phyloP scores from a whole-genome alignment of 768 basidiomycete genomes.

The Cantharellus cinnabarinus region DNA sequence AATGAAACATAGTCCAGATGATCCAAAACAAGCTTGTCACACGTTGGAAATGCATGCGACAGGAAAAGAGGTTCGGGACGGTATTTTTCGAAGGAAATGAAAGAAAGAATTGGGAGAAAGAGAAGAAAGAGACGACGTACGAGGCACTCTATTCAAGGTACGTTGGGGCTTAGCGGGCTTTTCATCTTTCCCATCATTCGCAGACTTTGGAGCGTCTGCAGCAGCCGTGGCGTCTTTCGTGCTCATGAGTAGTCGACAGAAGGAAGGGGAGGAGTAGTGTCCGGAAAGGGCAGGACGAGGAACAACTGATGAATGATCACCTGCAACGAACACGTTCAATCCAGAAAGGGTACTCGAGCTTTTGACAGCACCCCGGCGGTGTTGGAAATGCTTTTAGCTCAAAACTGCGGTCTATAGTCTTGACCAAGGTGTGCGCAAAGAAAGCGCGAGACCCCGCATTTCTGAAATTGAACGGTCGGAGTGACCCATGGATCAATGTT shows the following conservation, averaged over 20 bases:
- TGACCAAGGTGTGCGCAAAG: not conserved
- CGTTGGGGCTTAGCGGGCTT: conserved; percentile 39
- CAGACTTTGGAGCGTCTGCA: not conserved
- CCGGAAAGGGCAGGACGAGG: not conserved
- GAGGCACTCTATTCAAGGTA: conserved; percentile 71
- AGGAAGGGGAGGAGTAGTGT: not conserved
- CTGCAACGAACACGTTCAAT: too few relatives aligned
- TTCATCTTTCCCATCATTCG: conserved; percentile 24
- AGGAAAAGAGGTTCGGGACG: not conserved
- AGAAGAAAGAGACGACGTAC: conserved; percentile 26
- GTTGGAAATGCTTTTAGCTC: too few relatives aligned
- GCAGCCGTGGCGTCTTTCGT: not conserved
- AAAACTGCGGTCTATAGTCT: too few relatives aligned
- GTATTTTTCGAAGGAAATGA: not conserved
- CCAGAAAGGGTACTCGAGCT: too few relatives aligned
- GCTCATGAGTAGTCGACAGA: not conserved
- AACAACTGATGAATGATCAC: too few relatives aligned
- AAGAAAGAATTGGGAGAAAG: not conserved
- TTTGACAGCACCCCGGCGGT: too few relatives aligned
- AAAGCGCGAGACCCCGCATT: too few relatives aligned
- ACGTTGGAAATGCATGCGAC: conserved; percentile 2
- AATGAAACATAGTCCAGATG: conserved; percentile 1
- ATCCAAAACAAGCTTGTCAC: conserved; percentile 8
- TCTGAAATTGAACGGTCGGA: too few relatives aligned
- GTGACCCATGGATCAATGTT: too few relatives aligned